phyloP scores from a whole-genome alignment of 1,284 basidiomycete species.

The Pseudozyma pruni region DNA sequence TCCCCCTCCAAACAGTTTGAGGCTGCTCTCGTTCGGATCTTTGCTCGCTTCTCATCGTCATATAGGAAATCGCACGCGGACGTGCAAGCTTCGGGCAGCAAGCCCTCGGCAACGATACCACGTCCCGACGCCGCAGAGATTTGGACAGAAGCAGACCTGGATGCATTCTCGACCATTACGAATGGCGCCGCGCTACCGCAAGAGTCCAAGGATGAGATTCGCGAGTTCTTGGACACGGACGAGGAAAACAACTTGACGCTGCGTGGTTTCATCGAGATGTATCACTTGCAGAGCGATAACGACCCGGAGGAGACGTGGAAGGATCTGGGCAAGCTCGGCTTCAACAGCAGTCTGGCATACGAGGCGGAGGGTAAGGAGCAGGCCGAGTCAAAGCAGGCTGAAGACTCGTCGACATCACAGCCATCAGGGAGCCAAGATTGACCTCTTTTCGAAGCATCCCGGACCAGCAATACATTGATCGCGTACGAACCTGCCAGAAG shows the following conservation, averaged over 20 bases:
- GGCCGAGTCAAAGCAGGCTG: background rate
- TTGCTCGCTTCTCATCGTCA: conserved; percentile 41
- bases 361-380: background rate
- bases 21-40: conserved; percentile 30
- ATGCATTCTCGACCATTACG: conserved; percentile 44
- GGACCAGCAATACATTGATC: no score
- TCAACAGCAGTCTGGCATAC: conserved; percentile 19
- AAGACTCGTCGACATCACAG: background rate
- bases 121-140: conserved; percentile 20
- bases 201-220: conserved; percentile 56
- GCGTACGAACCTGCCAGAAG: no score
- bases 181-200: conserved; percentile 41
- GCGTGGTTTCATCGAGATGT: conserved; percentile 52
- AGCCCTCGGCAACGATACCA: conserved; percentile 4
- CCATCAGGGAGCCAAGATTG: background rate
- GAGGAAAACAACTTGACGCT: conserved; percentile 46
- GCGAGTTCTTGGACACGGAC: conserved; percentile 53
- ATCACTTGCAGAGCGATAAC: conserved; percentile 53
- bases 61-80: conserved; percentile 15
- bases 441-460: no score
- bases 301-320: conserved; percentile 57
- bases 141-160: conserved; percentile 45
- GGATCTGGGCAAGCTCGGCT: conserved; percentile 45
- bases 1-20: conserved; percentile 22
- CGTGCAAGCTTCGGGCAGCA: conserved; percentile 9